Evolutionary conservation across 2,329 filamentous ascomycete species (phyloP).

Genomic region (Xylaria sp.): DNA sequence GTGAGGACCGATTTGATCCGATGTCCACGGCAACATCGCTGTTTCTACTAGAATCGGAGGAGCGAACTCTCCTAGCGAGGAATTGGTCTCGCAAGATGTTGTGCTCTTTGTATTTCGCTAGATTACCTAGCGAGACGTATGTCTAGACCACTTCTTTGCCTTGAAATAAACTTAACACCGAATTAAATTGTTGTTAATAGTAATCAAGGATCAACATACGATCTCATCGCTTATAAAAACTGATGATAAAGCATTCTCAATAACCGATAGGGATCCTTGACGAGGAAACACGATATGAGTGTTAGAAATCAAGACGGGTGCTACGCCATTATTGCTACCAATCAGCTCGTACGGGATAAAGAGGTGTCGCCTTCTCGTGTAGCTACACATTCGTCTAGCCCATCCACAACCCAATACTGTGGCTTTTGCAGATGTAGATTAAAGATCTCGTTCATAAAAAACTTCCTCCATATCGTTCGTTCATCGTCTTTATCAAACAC

Average conservation of each 20-base stretch:
- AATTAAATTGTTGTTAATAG: too few relatives aligned
- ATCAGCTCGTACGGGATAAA: slow-evolving; percentile 28
- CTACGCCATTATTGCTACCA: slow-evolving; percentile 13
- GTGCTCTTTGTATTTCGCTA: too few relatives aligned
- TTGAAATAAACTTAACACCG: too few relatives aligned
- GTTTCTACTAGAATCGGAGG: too few relatives aligned
- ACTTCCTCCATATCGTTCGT: not conserved
- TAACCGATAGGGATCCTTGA: slow-evolving; percentile 13
- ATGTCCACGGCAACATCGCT: too few relatives aligned
- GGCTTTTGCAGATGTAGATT: not conserved
- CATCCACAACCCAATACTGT: not conserved
- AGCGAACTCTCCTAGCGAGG: too few relatives aligned
- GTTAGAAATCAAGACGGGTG: slow-evolving; percentile 9
- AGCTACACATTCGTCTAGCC: not conserved
- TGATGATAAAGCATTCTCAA: slow-evolving; percentile 22
- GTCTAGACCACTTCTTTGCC: too few relatives aligned
- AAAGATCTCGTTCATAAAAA: not conserved
- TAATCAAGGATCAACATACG: not conserved
- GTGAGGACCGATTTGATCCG: too few relatives aligned
- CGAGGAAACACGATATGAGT: slow-evolving; percentile 25
- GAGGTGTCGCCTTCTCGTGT: slow-evolving; percentile 20
- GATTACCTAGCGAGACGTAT: too few relatives aligned
- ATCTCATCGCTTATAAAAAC: slow-evolving; percentile 22
- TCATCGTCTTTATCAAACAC: not conserved
- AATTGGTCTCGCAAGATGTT: too few relatives aligned